Base-by-base conservation (phyloP, 1,139 yeast genomes). In the Geotrichum fermentans region DNA sequence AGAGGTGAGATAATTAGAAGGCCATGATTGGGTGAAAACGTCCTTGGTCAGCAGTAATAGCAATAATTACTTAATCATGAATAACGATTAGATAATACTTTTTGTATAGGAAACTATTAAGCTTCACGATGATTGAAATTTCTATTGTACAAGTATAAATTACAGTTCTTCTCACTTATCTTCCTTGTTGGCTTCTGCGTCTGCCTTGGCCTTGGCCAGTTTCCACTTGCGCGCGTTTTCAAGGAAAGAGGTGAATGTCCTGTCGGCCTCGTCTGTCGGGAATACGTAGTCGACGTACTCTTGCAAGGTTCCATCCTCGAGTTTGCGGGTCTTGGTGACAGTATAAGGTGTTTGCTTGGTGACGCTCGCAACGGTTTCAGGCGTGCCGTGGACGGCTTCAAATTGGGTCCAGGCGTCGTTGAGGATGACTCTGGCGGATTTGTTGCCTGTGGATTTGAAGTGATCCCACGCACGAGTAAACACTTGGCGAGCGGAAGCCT, bases 211-310 rank as follows among this genome's bases (percentile, higher is more conserved):
- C 35, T 49, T 48, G 5, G 48, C 43, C 10, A 59, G 56, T 45
- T 64, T 69, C 90, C 87, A 83, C 62, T 75, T 75, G 62, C 73
- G 75, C 10, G 88, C 92, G 61, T 78, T 77, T 51, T 74, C 79
- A 65, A 83, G 69, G 52, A 85, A 78, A 58, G 75, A 77, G 51
- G 75, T 70, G 52, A 78, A 64, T 45, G 70, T 64, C 42, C 56
- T 59, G 44, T 63, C 60, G 42, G 65, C 63, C 39, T 69, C 70
- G 47, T 63, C 67, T 1, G 61, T 59, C 4, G 94, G 89, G 62
- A 85, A 88, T 3, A 78, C 69, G 63, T 82, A 85, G 52, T 80
- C 90, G 50, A 73, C 62, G 56, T 73, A 73, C 57, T 83, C 90
- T 56, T 75, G 77, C 49, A 75, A 74, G 6, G 69, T 64, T 1